Percentiles rank a stretch among this genome's conserved stretches.
Evolutionary conservation across 495 filamentous ascomycete species (phyloP).

Genomic region (Amniculicola lignicola): DNA sequence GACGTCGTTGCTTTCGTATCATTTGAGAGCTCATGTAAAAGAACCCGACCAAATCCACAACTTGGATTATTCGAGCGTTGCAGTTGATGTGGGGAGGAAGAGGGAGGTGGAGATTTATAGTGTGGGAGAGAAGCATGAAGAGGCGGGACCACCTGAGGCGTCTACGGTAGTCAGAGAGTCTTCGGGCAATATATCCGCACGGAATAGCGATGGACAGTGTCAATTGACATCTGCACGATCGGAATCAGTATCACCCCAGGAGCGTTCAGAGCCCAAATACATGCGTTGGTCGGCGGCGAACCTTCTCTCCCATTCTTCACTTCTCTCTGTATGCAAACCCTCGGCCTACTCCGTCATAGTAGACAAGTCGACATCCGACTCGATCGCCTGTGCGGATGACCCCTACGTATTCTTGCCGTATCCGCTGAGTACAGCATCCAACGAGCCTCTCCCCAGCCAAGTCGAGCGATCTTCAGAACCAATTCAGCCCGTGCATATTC

Average conservation of each 20-base stretch:
- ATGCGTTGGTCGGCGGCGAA: constrained; percentile 34
- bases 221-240: not conserved
- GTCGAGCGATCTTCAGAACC: constrained; percentile 2
- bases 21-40: constrained; percentile 31
- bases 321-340: constrained; percentile 21
- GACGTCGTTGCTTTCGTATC: constrained; percentile 32
- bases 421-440: constrained; percentile 5
- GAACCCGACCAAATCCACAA: constrained; percentile 30
- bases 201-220: not conserved
- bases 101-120: constrained; percentile 28
- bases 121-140: not conserved
- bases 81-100: constrained; percentile 23
- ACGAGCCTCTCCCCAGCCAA: not conserved
- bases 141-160: too few relatives aligned
- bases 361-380: constrained; percentile 35
- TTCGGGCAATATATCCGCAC: not conserved
- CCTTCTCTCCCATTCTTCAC: constrained; percentile 23
- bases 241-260: not conserved
- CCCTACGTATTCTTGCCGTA: constrained; percentile 24
- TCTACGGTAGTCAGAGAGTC: too few relatives aligned
- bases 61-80: constrained; percentile 34
- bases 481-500: constrained; percentile 25
- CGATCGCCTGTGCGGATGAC: constrained; percentile 33
- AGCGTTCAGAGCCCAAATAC: not conserved
- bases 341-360: constrained; percentile 29